Evolutionary conservation across 495 filamentous ascomycete genomes (phyloP), one percentile per base, ranked within the genome.

Genomic region (Barbatosphaeria neglecta): DNA sequence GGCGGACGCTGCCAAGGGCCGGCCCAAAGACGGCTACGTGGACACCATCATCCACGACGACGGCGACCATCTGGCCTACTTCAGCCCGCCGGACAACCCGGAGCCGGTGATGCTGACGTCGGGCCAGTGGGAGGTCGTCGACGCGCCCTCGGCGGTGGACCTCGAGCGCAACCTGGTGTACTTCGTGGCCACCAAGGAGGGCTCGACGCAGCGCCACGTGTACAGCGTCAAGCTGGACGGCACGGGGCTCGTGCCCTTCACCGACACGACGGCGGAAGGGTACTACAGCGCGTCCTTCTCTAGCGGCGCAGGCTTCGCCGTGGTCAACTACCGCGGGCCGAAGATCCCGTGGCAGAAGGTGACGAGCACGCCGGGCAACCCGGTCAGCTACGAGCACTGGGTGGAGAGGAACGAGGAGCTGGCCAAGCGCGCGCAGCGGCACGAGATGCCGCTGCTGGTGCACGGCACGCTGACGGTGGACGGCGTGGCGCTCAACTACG

Each of bases 1-100:
- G 7, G 84, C 88, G 3, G 84, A 95, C 59, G 78, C 84, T 31
- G 53, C 62, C 19, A 89, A 86, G 51, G 86, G 86, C 15, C 81
- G 92, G 10, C 70, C 73, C 28, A 63, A 89, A 18, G 86, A 93
- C 59, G 92, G 92, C 4, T 98, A 98, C 57, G 79, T 98, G 50
- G 92, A 98, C 64, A 90, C 86, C 0, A 69, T 98, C 37, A 84
- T 96, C 45, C 69, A 90, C 57, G 76, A 94, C 33, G 84, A 88
- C 42, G 85, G 84, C 55, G 87, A 95, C 53, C 92, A 98, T 56
- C 69, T 97, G 45, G 93, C 81, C 0, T 98, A 97, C 59, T 98
- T 97, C 59, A 80, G 84, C n/a, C 92, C 92, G 9, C 58, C 97
- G 22, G 84, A 97, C 44, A 90, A 82, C 55, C 65, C 84, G 0